Conservation (phyloP, 768 basidiomycete genomes). For the Mycena chlorophos region DNA sequence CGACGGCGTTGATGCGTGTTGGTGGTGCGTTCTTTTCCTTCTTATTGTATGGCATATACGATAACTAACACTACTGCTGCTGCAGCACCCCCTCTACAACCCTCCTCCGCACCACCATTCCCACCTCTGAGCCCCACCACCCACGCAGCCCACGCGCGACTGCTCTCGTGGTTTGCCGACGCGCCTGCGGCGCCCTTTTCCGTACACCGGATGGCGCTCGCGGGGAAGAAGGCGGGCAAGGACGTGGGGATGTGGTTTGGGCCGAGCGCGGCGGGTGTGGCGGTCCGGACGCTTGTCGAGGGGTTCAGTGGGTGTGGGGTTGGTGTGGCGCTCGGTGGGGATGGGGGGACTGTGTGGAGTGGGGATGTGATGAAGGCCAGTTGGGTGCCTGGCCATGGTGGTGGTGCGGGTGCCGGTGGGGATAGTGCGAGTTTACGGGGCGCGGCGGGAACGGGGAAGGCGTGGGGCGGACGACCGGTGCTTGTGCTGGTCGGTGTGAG, state of each 20-base stretch:
- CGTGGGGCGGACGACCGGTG: constrained; percentile 83
- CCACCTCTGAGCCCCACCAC: constrained; percentile 42
- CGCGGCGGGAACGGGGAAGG: too few species aligned
- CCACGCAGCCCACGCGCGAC: constrained; percentile 65
- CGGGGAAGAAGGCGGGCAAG: constrained; percentile 77
- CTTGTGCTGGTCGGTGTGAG: constrained; percentile 89
- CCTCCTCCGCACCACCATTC: not conserved
- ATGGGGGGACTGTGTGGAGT: too few species aligned
- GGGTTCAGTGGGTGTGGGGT: constrained; percentile 2
- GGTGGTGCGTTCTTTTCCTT: constrained; percentile 64
- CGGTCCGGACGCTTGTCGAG: constrained; percentile 43
- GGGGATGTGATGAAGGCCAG: too few species aligned
- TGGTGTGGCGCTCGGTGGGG: not conserved
- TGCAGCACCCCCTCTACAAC: constrained; percentile 5
- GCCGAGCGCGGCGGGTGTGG: constrained; percentile 78
- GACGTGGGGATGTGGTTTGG: constrained; percentile 84
- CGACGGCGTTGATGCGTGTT: constrained; percentile 61
- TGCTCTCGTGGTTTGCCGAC: constrained; percentile 76
- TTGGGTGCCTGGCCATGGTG: too few species aligned
- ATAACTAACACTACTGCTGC: not conserved
- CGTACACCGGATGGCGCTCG: constrained; percentile 74
- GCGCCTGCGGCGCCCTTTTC: constrained; percentile 71
- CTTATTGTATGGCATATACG: not conserved
- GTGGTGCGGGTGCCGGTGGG: too few species aligned
- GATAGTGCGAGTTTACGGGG: too few species aligned